Evolutionary conservation across 2,329 filamentous ascomycete species (phyloP).

Genomic region (Cordyceps pruinosa): DNA sequence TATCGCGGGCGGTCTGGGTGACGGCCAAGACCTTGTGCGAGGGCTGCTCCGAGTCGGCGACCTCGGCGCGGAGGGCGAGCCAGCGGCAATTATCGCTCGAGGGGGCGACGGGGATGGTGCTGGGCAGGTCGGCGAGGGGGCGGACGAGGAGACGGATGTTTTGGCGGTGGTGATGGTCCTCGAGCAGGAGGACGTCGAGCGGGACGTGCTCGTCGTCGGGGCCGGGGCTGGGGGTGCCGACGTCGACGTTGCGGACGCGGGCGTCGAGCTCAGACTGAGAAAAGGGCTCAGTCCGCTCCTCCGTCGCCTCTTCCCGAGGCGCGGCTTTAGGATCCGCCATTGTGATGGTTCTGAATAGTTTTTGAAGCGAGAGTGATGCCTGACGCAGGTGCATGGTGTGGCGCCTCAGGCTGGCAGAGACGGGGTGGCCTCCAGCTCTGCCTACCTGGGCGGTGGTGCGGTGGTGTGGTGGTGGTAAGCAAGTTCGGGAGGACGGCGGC

Average conservation of each 20-base stretch:
- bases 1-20: conserved; percentile 52
- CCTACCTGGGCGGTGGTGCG: too few species aligned
- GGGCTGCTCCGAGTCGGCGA: conserved; percentile 44
- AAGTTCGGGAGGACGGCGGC: background rate
- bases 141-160: conserved; percentile 53
- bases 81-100: conserved; percentile 50
- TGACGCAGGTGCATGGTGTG: conserved; percentile 17
- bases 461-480: background rate
- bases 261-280: conserved; percentile 49
- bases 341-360: conserved; percentile 17
- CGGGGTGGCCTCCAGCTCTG: background rate
- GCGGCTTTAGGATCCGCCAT: conserved; percentile 42
- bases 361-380: conserved; percentile 13
- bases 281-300: conserved; percentile 53
- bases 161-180: conserved; percentile 46
- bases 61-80: conserved; percentile 49
- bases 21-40: conserved; percentile 52
- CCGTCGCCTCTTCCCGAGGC: conserved; percentile 32
- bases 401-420: conserved; percentile 13
- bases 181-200: conserved; percentile 45
- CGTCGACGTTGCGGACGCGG: conserved; percentile 39
- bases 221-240: conserved; percentile 32
- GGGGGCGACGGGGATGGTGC: conserved; percentile 48
- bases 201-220: conserved; percentile 39
- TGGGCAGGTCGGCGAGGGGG: conserved; percentile 44